Evolutionary conservation across 176 grass and related monocot species (phyloP), one percentile per base, ranked within the genome.

Genomic region (Zea mays): DNA sequence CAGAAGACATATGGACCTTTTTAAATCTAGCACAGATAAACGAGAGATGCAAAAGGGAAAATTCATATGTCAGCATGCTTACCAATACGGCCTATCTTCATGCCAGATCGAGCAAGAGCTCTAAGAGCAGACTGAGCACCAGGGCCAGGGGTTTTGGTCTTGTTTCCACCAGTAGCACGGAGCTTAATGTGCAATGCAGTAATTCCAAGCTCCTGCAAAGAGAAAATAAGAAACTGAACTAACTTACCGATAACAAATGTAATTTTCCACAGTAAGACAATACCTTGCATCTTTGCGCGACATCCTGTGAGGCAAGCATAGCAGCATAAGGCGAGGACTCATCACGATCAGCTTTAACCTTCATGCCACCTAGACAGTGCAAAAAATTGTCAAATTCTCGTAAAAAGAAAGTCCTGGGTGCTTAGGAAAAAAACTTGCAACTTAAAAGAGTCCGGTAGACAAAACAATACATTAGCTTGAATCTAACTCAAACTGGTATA

Each of bases 271-370:
- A 39, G n/a, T 13, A 78, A 15, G 14, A 54, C 6, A 20, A 49
- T 86, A 81, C 84, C 75, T 90, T 90, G 84, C 88, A 90, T 86
- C 88, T 74, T 46, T 90, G 88, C 27, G 84, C 47, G 73, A 84
- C 88, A 90, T 90, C 88, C 73, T 90, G 88, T 52, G 88, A 52
- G n/a, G 88, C 81, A 86, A 90, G 84, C 84, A 90, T 90, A n/a
- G 88, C 84, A 10, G 88, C 88, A 54, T 90, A 90, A 72, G 88
- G 84, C 8, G 84, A 90, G 14, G 88, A 90, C 61, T 90, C 88
- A 72, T 90, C 88, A 55, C 80, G 81, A 36, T 87, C 88, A 68
- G 88, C 84, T 87, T 90, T 90, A 7, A 90, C 87, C 83, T 89
- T 85, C 83, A 85, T 89, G 19, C 83, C 83, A 82, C 87, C 83